phyloP scores from a whole-genome alignment of 352 stramenopile species.

The Blastocystis sp. region DNA sequence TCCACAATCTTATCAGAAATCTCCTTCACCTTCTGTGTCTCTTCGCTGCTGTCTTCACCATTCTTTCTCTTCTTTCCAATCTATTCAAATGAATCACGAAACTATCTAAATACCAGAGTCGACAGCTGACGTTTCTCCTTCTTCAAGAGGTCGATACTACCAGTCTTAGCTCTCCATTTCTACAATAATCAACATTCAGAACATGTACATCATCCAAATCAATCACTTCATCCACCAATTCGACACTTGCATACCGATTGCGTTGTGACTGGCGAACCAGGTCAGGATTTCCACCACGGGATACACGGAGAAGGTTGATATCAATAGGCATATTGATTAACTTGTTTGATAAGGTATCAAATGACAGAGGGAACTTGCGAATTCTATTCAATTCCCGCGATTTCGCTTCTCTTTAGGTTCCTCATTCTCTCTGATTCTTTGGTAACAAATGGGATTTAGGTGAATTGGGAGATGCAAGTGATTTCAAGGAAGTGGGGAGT shows the following conservation, averaged over 20 bases:
- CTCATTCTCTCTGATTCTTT: not conserved
- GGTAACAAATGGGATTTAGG: not conserved
- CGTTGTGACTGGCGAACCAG: constrained; percentile 77
- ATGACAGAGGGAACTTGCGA: too few species aligned
- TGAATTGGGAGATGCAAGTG: not conserved
- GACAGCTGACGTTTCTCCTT: constrained; percentile 18
- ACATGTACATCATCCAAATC: constrained; percentile 75
- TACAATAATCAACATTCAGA: not conserved
- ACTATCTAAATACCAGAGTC: not conserved
- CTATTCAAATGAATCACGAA: not conserved
- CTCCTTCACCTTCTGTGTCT: constrained; percentile 37
- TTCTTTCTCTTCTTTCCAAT: constrained; percentile 57
- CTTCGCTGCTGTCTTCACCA: constrained; percentile 1
- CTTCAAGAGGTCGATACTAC: constrained; percentile 33
- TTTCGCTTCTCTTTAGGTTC: too few species aligned
- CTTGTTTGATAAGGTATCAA: too few species aligned
- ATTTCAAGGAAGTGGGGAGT: not conserved
- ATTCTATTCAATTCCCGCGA: too few species aligned
- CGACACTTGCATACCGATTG: constrained; percentile 79
- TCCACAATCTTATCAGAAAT: constrained; percentile 16
- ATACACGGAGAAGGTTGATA: constrained; percentile 81
- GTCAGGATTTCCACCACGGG: constrained; percentile 81
- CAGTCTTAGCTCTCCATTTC: constrained; percentile 20
- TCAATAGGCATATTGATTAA: constrained; percentile 79
- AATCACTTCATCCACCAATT: constrained; percentile 81